Evolutionary conservation across 2,329 filamentous ascomycete species (phyloP).

Genomic region (Tolypocladium album): DNA sequence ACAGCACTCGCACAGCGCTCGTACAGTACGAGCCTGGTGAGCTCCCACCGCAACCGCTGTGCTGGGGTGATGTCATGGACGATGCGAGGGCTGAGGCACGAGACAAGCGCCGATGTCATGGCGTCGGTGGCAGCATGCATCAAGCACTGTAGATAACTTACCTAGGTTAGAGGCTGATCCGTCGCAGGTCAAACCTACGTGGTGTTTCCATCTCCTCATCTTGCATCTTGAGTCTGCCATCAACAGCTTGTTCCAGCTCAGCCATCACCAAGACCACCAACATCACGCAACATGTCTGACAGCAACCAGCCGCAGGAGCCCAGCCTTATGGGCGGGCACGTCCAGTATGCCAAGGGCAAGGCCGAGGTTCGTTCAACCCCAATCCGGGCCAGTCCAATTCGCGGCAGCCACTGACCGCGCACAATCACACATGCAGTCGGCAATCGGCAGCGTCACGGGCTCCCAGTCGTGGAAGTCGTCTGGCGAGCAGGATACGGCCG

Average conservation of each 20-base stretch:
- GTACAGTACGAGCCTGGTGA: no score
- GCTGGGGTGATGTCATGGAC: background rate
- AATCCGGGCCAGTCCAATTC: background rate
- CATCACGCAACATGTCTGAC: slow-evolving; percentile 13
- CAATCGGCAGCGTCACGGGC: slow-evolving; percentile 51
- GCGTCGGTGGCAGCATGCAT: background rate
- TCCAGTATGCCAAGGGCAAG: slow-evolving; percentile 58
- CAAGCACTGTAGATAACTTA: background rate
- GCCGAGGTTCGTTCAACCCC: slow-evolving; percentile 40
- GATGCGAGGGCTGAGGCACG: background rate
- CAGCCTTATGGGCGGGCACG: slow-evolving; percentile 52
- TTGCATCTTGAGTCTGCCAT: background rate
- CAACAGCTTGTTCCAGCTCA: no score
- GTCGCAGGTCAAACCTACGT: background rate
- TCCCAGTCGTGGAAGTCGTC: slow-evolving; percentile 52
- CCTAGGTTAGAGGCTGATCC: no score
- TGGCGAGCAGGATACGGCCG: slow-evolving; percentile 53
- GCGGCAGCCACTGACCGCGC: background rate
- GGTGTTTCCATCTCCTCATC: background rate
- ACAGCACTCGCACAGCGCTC: no score
- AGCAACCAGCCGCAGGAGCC: slow-evolving; percentile 32
- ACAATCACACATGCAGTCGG: slow-evolving; percentile 26
- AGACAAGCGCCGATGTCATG: background rate
- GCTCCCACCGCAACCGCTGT: background rate
- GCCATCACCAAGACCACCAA: background rate